Conservation (phyloP, 2,329 filamentous ascomycete genomes). For the Emergomyces pasteurianus region DNA sequence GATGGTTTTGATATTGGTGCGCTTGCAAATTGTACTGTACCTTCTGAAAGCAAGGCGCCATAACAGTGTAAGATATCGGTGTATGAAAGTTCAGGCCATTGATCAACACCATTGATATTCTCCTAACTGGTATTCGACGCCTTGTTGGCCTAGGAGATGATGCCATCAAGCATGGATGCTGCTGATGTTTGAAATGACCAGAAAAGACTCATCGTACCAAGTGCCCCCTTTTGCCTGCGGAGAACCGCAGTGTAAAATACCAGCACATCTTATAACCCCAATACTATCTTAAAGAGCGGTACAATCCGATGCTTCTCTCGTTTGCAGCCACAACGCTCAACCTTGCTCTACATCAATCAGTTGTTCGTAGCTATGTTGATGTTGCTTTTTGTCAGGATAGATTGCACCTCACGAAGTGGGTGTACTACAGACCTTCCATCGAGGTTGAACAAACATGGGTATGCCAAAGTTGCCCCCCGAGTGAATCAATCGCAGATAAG, state of each 20-base stretch:
- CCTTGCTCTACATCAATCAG: neutral
- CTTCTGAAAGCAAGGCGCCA: neutral
- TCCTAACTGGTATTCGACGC: neutral
- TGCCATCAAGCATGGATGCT: neutral
- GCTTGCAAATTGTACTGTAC: neutral
- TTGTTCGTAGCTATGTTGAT: neutral
- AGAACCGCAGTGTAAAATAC: neutral
- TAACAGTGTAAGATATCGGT: neutral
- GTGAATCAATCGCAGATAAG: too few species aligned
- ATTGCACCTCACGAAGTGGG: neutral
- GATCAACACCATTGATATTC: neutral
- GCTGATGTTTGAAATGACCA: neutral
- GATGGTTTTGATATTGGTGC: neutral
- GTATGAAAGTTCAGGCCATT: constrained; percentile 1
- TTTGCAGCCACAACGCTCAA: neutral
- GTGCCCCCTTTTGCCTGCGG: neutral
- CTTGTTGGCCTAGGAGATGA: neutral
- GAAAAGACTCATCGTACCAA: too few species aligned
- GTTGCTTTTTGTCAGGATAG: neutral
- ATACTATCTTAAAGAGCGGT: neutral
- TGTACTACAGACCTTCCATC: neutral
- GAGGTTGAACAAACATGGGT: neutral
- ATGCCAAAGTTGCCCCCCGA: too few species aligned
- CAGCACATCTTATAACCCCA: neutral
- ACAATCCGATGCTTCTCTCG: neutral